phyloP scores from a whole-genome alignment of 1,284 basidiomycete genomes.

The Lentinula novae-zelandiae region DNA sequence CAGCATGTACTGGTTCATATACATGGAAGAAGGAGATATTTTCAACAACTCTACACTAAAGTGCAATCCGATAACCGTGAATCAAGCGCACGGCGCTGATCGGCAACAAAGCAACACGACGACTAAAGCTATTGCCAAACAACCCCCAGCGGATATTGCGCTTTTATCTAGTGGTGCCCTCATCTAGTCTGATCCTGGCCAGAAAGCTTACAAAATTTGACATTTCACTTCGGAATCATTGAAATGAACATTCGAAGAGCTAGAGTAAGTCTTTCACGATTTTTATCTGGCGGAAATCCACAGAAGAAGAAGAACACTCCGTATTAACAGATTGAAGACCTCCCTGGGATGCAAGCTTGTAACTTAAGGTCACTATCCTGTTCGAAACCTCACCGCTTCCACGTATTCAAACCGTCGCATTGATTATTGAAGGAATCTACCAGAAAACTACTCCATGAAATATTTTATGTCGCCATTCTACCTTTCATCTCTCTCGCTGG shows the following conservation, averaged over 20 bases:
- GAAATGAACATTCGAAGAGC: slow-evolving; percentile 58
- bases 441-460: slow-evolving; percentile 92
- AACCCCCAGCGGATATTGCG: too few species aligned
- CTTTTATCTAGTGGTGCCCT: too few species aligned
- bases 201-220: background rate
- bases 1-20: too few species aligned
- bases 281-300: background rate
- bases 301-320: background rate
- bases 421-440: slow-evolving; percentile 55
- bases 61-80: too few species aligned
- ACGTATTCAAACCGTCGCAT: background rate
- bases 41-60: too few species aligned
- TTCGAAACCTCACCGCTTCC: background rate
- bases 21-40: too few species aligned
- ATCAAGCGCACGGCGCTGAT: too few species aligned
- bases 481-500: background rate
- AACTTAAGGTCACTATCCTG: slow-evolving; percentile 60
- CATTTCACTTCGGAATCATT: background rate
- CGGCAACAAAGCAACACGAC: too few species aligned
- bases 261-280: slow-evolving; percentile 34
- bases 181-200: too few species aligned
- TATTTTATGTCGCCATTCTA: slow-evolving; percentile 57
- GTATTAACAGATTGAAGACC: slow-evolving; percentile 36
- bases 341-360: slow-evolving; percentile 86
- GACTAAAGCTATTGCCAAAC: too few species aligned